Conservation (phyloP, 352 stramenopile species). For the Globisporangium uncinulatum region DNA sequence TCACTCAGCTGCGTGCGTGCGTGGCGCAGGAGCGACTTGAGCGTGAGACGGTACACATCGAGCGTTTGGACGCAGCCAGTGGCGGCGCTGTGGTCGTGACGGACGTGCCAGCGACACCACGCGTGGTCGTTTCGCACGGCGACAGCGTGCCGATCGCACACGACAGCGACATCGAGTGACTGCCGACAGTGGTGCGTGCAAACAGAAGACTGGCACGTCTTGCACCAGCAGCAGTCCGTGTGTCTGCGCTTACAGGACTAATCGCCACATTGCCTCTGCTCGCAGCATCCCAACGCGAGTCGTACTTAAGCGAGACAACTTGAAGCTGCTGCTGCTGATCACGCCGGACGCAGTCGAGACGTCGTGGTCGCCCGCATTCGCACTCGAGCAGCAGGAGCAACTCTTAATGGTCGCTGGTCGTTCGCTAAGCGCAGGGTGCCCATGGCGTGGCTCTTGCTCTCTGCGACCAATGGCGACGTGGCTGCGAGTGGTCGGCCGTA, state of each 20-base stretch:
- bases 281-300: too few relatives aligned
- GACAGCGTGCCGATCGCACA: not conserved
- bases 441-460: slow-evolving; percentile 13
- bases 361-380: slow-evolving; percentile 14
- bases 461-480: slow-evolving; percentile 6
- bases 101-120: not conserved
- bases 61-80: not conserved
- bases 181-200: too few relatives aligned
- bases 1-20: not conserved
- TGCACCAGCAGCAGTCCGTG: too few relatives aligned
- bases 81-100: not conserved
- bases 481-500: too few relatives aligned
- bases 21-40: not conserved
- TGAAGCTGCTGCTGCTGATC: slow-evolving; percentile 10
- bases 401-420: slow-evolving; percentile 12
- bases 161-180: too few relatives aligned
- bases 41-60: not conserved
- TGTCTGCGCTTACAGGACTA: too few relatives aligned
- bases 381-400: slow-evolving; percentile 15
- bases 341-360: slow-evolving; percentile 10
- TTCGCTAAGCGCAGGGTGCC: slow-evolving; percentile 18
- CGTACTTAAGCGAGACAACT: slow-evolving; percentile 7
- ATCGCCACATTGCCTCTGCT: too few relatives aligned
- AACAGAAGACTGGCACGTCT: too few relatives aligned
- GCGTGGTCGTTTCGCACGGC: not conserved